These are phyloP conservation scores for Aspergillus neoniger DNA, from an alignment of 2,329 filamentous ascomycete species.

Conservation along the genomic window DNA sequence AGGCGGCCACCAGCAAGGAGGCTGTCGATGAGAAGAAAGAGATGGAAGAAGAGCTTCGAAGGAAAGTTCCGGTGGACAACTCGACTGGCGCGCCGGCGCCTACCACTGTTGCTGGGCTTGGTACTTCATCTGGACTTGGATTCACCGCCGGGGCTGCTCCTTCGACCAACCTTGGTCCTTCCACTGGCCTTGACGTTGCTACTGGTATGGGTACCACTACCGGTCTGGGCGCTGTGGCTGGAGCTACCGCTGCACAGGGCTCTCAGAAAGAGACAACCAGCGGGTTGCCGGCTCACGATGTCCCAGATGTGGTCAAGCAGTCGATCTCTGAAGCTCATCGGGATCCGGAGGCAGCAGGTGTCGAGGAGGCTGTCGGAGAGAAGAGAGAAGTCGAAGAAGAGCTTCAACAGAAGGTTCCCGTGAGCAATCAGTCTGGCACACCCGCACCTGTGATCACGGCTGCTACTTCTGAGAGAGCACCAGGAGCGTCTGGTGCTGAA, in stretches of 20 bases:
- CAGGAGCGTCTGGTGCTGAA: conserved; percentile 22
- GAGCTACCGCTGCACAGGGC: conserved; percentile 48
- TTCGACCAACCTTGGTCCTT: no score
- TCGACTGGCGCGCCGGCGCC: conserved; percentile 42
- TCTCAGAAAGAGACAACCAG: conserved; percentile 27
- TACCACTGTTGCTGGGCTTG: neutral
- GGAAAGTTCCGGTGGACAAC: conserved; percentile 43
- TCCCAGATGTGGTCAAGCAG: conserved; percentile 49
- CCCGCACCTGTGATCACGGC: conserved; percentile 32
- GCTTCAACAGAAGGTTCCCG: conserved; percentile 58
- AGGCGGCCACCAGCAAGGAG: conserved; percentile 68
- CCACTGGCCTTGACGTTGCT: no score
- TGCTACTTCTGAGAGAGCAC: neutral
- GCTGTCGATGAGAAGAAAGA: conserved; percentile 74
- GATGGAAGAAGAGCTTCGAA: conserved; percentile 72
- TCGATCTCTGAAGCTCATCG: conserved; percentile 55
- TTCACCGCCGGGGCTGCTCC: conserved; percentile 43
- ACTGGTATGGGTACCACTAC: no score
- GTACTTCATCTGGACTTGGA: conserved; percentile 17
- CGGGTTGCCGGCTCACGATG: conserved; percentile 29
- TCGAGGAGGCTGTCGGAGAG: conserved; percentile 68
- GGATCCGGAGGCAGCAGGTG: conserved; percentile 70
- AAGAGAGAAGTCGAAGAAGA: conserved; percentile 76
- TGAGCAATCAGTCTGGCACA: conserved; percentile 37
- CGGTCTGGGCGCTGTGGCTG: conserved; percentile 15